A percentile compares a stretch with the other conserved stretches of the same genome.
These are phyloP conservation scores for Penicillium maclennaniae DNA, from an alignment of 495 filamentous ascomycete genomes.

Conservation along the genomic window DNA sequence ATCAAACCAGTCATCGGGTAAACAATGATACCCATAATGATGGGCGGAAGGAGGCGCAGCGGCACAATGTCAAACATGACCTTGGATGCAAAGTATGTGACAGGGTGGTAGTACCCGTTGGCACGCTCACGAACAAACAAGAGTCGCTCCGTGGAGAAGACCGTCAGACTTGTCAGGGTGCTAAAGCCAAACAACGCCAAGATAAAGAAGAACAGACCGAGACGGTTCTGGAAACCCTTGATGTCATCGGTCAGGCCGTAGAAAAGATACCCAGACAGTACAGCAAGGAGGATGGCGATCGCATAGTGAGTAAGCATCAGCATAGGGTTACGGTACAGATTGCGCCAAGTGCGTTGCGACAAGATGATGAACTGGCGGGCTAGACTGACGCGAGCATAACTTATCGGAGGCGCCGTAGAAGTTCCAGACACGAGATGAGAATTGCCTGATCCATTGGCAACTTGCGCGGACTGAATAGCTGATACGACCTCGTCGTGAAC, in stretches of 20 bases:
- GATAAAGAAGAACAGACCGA: conserved; percentile 98
- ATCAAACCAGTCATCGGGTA: conserved; percentile 98
- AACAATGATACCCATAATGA: conserved; percentile 94
- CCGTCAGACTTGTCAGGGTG: conserved; percentile 87
- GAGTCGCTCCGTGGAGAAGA: conserved; percentile 89
- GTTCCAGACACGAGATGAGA: conserved; percentile 48
- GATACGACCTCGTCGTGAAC: conserved; percentile 79
- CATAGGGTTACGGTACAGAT: conserved; percentile 96
- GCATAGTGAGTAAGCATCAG: conserved; percentile 99
- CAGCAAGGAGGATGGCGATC: conserved; percentile 92
- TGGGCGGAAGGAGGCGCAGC: conserved; percentile 86
- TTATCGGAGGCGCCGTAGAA: conserved; percentile 51
- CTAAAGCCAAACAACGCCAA: conserved; percentile 95
- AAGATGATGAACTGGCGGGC: conserved; percentile 82
- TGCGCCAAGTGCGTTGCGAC: conserved; percentile 89
- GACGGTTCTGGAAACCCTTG: conserved; percentile 93
- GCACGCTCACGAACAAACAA: conserved; percentile 92
- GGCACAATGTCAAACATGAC: conserved; percentile 94
- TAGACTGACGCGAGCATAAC: conserved; percentile 78
- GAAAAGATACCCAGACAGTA: conserved; percentile 92
- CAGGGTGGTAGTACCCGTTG: conserved; percentile 95
- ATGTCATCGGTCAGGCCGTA: conserved; percentile 95
- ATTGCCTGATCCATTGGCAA: conserved; percentile 68
- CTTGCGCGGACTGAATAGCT: conserved; percentile 54
- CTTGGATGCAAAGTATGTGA: conserved; percentile 95